Percentiles rank a stretch among this genome's conserved stretches.
Conservation (phyloP, 176 grass and related monocot species). For the Eleusine coracana region DNA sequence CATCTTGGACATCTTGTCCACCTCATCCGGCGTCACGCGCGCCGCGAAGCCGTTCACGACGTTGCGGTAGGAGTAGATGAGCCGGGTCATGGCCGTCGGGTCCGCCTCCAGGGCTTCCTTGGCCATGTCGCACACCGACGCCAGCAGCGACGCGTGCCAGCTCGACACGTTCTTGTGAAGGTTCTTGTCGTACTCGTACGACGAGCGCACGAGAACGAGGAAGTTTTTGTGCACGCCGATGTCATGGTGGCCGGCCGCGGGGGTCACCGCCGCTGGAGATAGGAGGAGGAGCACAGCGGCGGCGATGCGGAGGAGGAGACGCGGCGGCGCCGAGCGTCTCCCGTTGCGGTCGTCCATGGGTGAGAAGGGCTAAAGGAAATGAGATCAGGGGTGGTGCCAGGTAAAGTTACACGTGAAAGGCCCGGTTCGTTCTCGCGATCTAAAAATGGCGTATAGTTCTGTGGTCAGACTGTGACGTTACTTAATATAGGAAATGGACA, state of each 20-base stretch:
- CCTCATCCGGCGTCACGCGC: conserved; percentile 53
- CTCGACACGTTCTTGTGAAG: conserved; percentile 40
- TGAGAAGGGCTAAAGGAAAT: conserved; percentile 2
- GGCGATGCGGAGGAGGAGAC: background rate
- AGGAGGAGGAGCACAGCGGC: conserved; percentile 42
- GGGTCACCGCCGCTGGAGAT: conserved; percentile 22
- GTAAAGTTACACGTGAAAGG: conserved; percentile 26
- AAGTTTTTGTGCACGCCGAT: conserved; percentile 38
- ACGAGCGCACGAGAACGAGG: conserved; percentile 53
- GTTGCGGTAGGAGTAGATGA: conserved; percentile 75
- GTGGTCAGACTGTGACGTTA: conserved; percentile 28
- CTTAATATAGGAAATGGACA: conserved; percentile 32
- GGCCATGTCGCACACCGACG: conserved; percentile 43
- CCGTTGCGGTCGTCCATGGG: conserved; percentile 39
- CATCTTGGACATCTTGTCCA: conserved; percentile 48
- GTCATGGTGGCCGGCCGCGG: conserved; percentile 34
- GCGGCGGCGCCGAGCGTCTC: background rate
- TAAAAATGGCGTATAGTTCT: conserved; percentile 31
- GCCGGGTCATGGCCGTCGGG: conserved; percentile 37
- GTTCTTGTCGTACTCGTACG: conserved; percentile 41
- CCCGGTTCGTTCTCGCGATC: background rate
- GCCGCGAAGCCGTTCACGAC: conserved; percentile 72
- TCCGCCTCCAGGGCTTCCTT: conserved; percentile 38
- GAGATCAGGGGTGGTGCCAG: background rate
- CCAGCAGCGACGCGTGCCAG: conserved; percentile 65